Evolutionary conservation across 2,329 filamentous ascomycete genomes (phyloP).

Genomic region (Trichoderma asperellum): DNA sequence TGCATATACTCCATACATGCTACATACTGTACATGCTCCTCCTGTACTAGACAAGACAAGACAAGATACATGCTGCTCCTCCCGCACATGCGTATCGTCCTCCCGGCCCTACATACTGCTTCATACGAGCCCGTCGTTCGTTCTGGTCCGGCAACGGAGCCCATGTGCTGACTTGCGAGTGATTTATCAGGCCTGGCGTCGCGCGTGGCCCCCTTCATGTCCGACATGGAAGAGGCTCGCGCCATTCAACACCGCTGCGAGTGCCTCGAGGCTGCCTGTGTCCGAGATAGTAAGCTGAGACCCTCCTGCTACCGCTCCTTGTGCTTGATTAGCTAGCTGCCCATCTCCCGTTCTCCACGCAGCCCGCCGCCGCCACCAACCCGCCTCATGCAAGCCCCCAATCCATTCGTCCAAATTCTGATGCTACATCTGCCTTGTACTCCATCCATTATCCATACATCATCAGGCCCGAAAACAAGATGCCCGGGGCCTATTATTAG

Average conservation of each 20-base stretch:
- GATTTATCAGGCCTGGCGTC: constrained; percentile 36
- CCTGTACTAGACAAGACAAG: background rate
- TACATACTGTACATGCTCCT: background rate
- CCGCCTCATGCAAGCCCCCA: constrained; percentile 24
- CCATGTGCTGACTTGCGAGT: constrained; percentile 28
- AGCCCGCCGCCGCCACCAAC: constrained; percentile 26
- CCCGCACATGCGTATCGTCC: background rate
- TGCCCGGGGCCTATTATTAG: constrained; percentile 10
- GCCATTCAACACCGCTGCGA: constrained; percentile 62
- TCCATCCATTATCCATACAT: constrained; percentile 16
- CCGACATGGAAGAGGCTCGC: constrained; percentile 61
- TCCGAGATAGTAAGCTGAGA: constrained; percentile 43
- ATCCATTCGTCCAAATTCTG: constrained; percentile 21
- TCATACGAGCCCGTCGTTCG: constrained; percentile 1
- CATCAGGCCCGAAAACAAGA: constrained; percentile 22
- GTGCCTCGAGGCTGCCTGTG: constrained; percentile 58
- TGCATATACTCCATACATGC: background rate
- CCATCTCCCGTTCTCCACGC: constrained; percentile 28
- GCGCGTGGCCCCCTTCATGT: constrained; percentile 49
- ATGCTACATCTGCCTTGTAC: constrained; percentile 23
- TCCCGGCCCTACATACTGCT: background rate
- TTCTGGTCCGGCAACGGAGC: constrained; percentile 23
- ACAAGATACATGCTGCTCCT: background rate
- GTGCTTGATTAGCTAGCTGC: constrained; percentile 28
- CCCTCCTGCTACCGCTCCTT: constrained; percentile 25